Evolutionary conservation across 257 asterid genomes (phyloP).

Genomic region (Gentiana macrophylla): DNA sequence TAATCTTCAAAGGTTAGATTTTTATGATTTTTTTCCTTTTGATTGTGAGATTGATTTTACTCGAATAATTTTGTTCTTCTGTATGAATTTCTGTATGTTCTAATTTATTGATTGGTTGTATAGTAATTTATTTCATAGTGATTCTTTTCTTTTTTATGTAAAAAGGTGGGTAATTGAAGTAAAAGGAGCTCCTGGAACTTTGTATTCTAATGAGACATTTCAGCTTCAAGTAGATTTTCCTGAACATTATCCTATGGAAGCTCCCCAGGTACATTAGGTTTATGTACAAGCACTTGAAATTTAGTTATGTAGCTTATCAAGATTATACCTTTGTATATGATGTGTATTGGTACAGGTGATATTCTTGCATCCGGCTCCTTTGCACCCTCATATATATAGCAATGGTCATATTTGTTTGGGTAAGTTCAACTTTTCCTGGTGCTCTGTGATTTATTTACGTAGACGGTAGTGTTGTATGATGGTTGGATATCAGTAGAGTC

Average conservation of each 20-base stretch:
- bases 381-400: conserved; percentile 32
- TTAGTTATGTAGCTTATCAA: too few relatives aligned
- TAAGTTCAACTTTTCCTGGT: conserved; percentile 1
- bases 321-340: background rate
- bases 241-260: conserved; percentile 48
- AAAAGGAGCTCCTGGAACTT: conserved; percentile 39
- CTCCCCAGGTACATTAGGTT: conserved; percentile 30
- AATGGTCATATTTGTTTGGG: conserved; percentile 32
- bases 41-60: background rate
- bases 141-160: background rate
- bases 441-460: too few relatives aligned
- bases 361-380: conserved; percentile 25
- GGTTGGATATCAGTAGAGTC: too few relatives aligned
- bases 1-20: conserved; percentile 76
- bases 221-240: conserved; percentile 51
- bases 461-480: too few relatives aligned
- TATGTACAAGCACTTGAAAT: background rate
- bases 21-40: background rate
- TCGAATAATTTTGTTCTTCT: background rate
- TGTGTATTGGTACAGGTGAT: conserved; percentile 19
- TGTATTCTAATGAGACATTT: conserved; percentile 31
- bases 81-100: background rate
- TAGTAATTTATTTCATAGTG: background rate
- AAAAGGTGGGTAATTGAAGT: conserved; percentile 44
- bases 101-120: background rate